Evolutionary conservation across 805 yeast genomes (phyloP).

Genomic region (Candida fluviatilis): DNA sequence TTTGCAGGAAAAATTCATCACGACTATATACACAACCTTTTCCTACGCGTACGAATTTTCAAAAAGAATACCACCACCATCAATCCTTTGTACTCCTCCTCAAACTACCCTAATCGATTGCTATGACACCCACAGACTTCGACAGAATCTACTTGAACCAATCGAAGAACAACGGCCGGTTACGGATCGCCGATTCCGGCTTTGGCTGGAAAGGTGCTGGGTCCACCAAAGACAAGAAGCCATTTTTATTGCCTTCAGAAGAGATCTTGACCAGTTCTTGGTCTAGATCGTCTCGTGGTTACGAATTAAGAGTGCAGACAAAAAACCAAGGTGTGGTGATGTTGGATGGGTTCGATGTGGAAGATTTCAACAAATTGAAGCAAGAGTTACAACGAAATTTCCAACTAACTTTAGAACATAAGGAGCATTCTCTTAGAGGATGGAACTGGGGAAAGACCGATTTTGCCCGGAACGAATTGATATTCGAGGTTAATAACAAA

Average conservation of each 20-base stretch:
- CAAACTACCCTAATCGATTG: not conserved
- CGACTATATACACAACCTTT: too few species aligned
- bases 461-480: constrained; percentile 85
- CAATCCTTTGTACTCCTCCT: too few species aligned
- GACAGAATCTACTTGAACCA: constrained; percentile 89
- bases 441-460: constrained; percentile 99
- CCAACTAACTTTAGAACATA: constrained; percentile 66
- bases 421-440: constrained; percentile 92
- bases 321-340: constrained; percentile 80
- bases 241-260: constrained; percentile 85
- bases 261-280: constrained; percentile 78
- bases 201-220: constrained; percentile 87
- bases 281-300: constrained; percentile 93
- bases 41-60: not conserved
- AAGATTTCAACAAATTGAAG: constrained; percentile 76
- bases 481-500: constrained; percentile 78
- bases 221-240: constrained; percentile 45
- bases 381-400: constrained; percentile 79
- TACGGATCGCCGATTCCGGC: constrained; percentile 95
- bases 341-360: constrained; percentile 88
- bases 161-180: constrained; percentile 77
- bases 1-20: too few species aligned
- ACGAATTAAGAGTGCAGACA: constrained; percentile 84
- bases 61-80: too few species aligned
- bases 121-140: constrained; percentile 53